These are phyloP conservation scores for Pythium coloratum DNA, from an alignment of 352 stramenopile genomes.

Conservation along the genomic window DNA sequence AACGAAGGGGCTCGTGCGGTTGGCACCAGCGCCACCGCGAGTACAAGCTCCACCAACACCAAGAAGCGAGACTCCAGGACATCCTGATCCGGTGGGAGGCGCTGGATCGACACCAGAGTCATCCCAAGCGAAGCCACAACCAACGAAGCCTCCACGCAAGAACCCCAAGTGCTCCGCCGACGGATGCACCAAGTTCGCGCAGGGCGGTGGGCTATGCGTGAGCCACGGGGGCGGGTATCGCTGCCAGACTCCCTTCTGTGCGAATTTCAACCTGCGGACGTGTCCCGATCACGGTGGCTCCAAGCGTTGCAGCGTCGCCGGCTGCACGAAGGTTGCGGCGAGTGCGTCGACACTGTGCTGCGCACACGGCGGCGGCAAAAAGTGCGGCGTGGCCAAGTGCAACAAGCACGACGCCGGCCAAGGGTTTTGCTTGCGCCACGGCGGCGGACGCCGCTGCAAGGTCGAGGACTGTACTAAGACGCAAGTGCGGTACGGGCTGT, in stretches of 20 bases:
- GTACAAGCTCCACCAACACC: neutral
- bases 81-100: neutral
- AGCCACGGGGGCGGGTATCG: slow-evolving; percentile 64
- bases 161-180: slow-evolving; percentile 43
- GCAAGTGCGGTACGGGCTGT: slow-evolving; percentile 76
- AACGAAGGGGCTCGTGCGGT: slow-evolving; percentile 1
- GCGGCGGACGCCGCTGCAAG: slow-evolving; percentile 62
- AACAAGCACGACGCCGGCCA: slow-evolving; percentile 71
- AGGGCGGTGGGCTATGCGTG: slow-evolving; percentile 67
- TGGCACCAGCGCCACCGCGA: slow-evolving; percentile 2
- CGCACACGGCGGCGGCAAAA: slow-evolving; percentile 63
- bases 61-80: neutral
- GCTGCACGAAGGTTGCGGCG: slow-evolving; percentile 56
- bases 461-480: slow-evolving; percentile 68
- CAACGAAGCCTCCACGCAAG: neutral
- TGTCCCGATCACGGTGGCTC: slow-evolving; percentile 76
- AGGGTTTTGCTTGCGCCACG: slow-evolving; percentile 68
- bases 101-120: neutral
- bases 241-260: slow-evolving; percentile 72
- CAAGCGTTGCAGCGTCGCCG: slow-evolving; percentile 55
- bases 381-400: slow-evolving; percentile 72
- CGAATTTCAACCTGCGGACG: slow-evolving; percentile 67
- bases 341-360: slow-evolving; percentile 55
- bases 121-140: neutral
- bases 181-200: slow-evolving; percentile 56